Conservation (phyloP, 2,329 filamentous ascomycete genomes). For the Pezicula radicicola region DNA sequence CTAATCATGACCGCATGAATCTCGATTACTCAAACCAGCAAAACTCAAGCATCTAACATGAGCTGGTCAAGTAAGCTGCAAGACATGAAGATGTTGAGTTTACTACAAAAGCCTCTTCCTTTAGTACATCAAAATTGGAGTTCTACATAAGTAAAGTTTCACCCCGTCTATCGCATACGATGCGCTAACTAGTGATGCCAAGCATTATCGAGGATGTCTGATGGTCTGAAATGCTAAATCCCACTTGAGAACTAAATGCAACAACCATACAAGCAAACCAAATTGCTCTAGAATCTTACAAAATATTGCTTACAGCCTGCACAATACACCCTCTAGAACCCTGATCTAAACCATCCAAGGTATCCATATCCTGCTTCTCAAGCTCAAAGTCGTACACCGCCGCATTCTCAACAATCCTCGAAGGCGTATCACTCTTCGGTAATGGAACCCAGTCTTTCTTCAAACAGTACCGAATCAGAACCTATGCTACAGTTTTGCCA, state of each 20-base stretch:
- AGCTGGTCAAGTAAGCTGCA: too few relatives aligned
- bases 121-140: too few relatives aligned
- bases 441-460: conserved; percentile 69
- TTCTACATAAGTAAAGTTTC: too few relatives aligned
- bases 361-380: conserved; percentile 51
- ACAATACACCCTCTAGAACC: conserved; percentile 37
- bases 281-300: background rate
- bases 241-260: background rate
- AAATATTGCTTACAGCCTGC: conserved; percentile 21
- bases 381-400: conserved; percentile 61
- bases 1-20: too few relatives aligned
- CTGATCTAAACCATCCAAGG: conserved; percentile 48
- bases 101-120: too few relatives aligned
- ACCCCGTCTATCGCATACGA: too few relatives aligned
- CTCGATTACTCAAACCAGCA: too few relatives aligned
- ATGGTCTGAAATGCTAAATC: background rate
- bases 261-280: background rate
- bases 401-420: conserved; percentile 57
- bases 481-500: conserved; percentile 57
- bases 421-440: conserved; percentile 61
- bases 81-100: too few relatives aligned
- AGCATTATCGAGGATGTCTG: too few relatives aligned
- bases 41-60: too few relatives aligned
- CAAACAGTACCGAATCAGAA: conserved; percentile 66
- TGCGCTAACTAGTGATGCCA: too few relatives aligned